Conservation (phyloP, 169 alveolate species). For the Haemoproteus tartakovskyi region DNA sequence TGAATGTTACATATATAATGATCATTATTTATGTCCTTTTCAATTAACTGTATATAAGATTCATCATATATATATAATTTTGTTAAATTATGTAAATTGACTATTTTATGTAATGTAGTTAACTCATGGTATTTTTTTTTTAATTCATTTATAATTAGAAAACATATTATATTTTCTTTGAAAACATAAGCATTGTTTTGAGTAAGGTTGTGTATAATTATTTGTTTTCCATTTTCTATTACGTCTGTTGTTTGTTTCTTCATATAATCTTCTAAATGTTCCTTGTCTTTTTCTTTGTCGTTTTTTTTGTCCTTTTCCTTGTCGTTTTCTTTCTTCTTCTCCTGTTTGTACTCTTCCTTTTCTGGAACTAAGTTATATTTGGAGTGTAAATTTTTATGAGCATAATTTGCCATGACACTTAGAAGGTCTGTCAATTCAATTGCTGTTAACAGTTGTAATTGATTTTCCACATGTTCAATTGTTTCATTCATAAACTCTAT, state of each 20-base stretch:
- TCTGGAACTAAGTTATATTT: conserved; percentile 3
- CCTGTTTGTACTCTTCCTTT: neutral
- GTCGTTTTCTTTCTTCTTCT: neutral
- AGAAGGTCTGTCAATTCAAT: conserved; percentile 54
- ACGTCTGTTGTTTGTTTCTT: too few species aligned
- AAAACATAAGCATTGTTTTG: conserved; percentile 22
- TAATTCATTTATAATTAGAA: conserved; percentile 11
- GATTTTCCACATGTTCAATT: conserved; percentile 10
- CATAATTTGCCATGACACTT: conserved; percentile 55
- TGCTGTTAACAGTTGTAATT: conserved; percentile 36
- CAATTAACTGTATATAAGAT: conserved; percentile 8
- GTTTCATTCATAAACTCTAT: conserved; percentile 14
- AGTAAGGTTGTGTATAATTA: neutral
- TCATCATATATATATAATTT: conserved; percentile 56
- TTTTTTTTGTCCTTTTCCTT: too few species aligned
- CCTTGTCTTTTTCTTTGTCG: neutral
- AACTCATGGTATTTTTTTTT: conserved; percentile 20
- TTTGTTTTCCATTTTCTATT: too few species aligned
- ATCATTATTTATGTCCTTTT: conserved; percentile 40
- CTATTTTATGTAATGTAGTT: conserved; percentile 42
- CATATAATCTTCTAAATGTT: neutral
- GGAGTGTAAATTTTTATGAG: conserved; percentile 14
- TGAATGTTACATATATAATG: conserved; percentile 54
- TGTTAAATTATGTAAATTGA: conserved; percentile 9
- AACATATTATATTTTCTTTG: conserved; percentile 35